Base-by-base conservation (phyloP, 768 basidiomycete species). In the Obba rivulosa region DNA sequence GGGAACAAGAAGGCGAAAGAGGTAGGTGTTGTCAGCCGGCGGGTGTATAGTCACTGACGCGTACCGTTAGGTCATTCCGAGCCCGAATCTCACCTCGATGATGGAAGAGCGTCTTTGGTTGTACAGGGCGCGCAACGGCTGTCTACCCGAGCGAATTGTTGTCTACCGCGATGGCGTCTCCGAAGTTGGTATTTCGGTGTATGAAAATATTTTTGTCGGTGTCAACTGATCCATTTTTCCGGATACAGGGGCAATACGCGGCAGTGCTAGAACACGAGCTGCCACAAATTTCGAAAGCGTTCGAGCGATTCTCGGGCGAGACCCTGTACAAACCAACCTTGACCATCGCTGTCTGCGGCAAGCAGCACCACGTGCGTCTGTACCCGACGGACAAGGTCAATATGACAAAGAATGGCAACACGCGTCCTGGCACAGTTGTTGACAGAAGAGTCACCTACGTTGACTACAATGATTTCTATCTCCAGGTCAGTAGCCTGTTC, bases 161-260 rank as follows among this genome's bases (percentile, higher is more conserved):
- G 71, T 92, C 7, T 92, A 81, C 56, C 80, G 90, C 13, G 87
- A 91, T 63, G 90, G 89, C 35, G 87, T 90, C 3, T 89, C 87
- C 1, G 85, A 87, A 72, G 87, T 83, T 49, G 10, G 76, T 59
- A 7, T 49, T 10, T n/a, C 28, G 49, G 10, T 75, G 59, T 8
- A 49, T 10, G 51, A 36, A n/a, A 25, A 3, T 44, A n/a, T 18
- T n/a, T 35, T 22, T 5, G 7, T 35, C 37, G 20, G 34, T 16
- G 43, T 5, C 13, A 13, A 13, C 28, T 7, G 36, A 18, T 22
- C 16, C 7, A 13, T 13, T 13, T 7, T 31, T 13, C 28, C 28
- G 13, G 7, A 13, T 13, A 7, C 43, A 90, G 84, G 87, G 87
- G 4, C 87, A 92, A 69, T 91, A 85, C 46, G 69, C 80, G 34